Evolutionary conservation across 2,329 filamentous ascomycete species (phyloP).

Genomic region (Ophiosphaerella herpotricha): DNA sequence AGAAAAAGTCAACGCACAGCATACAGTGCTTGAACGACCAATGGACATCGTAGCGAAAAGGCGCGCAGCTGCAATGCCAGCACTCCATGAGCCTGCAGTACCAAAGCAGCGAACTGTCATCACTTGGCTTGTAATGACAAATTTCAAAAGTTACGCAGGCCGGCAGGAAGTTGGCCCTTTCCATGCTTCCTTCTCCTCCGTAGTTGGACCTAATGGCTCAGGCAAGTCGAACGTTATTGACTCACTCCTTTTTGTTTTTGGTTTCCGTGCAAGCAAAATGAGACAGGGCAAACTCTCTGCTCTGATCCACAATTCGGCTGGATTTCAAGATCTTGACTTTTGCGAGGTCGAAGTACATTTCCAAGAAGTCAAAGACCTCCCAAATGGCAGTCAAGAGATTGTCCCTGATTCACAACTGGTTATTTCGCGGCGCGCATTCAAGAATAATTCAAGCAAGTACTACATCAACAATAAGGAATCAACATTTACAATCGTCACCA

Average conservation of each 20-base stretch:
- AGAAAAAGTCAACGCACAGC: slow-evolving; percentile 75
- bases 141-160: slow-evolving; percentile 99
- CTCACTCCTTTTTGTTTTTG: slow-evolving; percentile 97
- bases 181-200: slow-evolving; percentile 94
- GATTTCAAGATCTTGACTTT: slow-evolving; percentile 80
- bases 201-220: slow-evolving; percentile 96
- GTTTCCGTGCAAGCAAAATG: slow-evolving; percentile 99
- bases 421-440: slow-evolving; percentile 91
- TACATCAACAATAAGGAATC: slow-evolving; percentile 91
- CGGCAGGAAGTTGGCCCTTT: slow-evolving; percentile 95
- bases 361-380: slow-evolving; percentile 88
- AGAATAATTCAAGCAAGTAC: slow-evolving; percentile 98
- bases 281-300: slow-evolving; percentile 97
- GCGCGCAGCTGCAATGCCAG: slow-evolving; percentile 65
- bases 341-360: slow-evolving; percentile 98
- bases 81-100: slow-evolving; percentile 72
- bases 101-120: slow-evolving; percentile 90
- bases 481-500: slow-evolving; percentile 90
- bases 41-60: slow-evolving; percentile 95
- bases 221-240: slow-evolving; percentile 99
- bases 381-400: slow-evolving; percentile 73
- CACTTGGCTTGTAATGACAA: slow-evolving; percentile 86
- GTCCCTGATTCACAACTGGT: slow-evolving; percentile 84
- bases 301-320: slow-evolving; percentile 93
- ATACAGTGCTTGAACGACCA: slow-evolving; percentile 80